Base-by-base conservation (phyloP, 345 rosid genomes). In the Salix caprea region DNA sequence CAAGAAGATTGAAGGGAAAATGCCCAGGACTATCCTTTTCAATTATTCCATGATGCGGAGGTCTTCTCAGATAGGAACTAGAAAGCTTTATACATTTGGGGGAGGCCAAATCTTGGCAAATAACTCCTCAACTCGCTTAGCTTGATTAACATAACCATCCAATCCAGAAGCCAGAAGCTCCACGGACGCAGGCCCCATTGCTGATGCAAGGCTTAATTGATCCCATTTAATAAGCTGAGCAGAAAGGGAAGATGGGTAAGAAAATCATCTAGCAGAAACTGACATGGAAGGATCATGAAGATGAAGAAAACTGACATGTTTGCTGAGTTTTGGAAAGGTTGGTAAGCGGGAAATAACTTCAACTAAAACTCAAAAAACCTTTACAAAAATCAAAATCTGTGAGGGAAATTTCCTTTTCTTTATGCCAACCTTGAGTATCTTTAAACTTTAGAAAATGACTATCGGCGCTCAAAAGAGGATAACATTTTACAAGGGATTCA, bases 21-120 rank as follows among this genome's bases (percentile, higher is more conserved):
- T 40, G 12, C 23, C 1, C n/a, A 16, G 23, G 42, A 62, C 5
- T 11, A 66, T 16, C 16, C 13, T 46, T 16, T 66, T 72, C 82
- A 77, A 83, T 89, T 84, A 87, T 86, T 82, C 67, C 75, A 74
- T 65, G 65, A 56, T 62, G 54, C 52, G 18, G 68, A 44, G 70
- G 70, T 34, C 12, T 54, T 77, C 30, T 19, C 30, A 8, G 54
- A 65, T 28, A 58, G 21, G 56, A 76, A 26, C n/a, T 23, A 14
- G 1, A 65, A 73, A 28, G 44, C 50, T 81, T 87, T 84, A 92
- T 66, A 91, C 94, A 78, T 96, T 93, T 50, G 97, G 99, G 42
- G 97, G 98, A 58, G 99, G 99, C 98, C 98, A 96, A 74, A 96
- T 93, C 92, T 96, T 93, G 23, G 88, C 89, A 4, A 93, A 89